These are phyloP conservation scores for Leptographium procerum DNA, from an alignment of 2,329 filamentous ascomycete genomes.

Conservation along the genomic window DNA sequence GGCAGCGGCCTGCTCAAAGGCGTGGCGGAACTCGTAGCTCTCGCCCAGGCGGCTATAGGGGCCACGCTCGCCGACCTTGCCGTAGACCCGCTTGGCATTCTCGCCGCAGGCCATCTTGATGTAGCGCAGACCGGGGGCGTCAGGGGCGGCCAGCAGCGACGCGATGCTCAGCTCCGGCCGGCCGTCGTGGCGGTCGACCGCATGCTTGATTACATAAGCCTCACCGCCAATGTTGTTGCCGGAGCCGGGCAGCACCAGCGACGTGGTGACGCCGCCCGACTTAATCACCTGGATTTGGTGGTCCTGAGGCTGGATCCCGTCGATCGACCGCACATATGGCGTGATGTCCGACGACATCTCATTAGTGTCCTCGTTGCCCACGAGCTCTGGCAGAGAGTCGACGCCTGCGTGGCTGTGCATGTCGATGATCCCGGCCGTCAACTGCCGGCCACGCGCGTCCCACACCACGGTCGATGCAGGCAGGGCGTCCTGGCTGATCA, in stretches of 20 bases:
- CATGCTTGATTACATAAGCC: slow-evolving; percentile 57
- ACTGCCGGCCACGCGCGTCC: slow-evolving; percentile 46
- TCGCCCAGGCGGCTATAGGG: slow-evolving; percentile 55
- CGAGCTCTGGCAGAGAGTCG: slow-evolving; percentile 41
- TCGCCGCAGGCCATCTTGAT: slow-evolving; percentile 71
- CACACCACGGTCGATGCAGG: slow-evolving; percentile 38
- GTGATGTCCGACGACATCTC: slow-evolving; percentile 54
- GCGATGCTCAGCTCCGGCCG: slow-evolving; percentile 50
- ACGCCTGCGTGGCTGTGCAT: slow-evolving; percentile 61
- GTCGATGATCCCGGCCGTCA: slow-evolving; percentile 59
- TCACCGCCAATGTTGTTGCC: slow-evolving; percentile 67
- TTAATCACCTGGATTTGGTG: slow-evolving; percentile 58
- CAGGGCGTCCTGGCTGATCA: slow-evolving; percentile 28
- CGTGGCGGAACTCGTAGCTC: slow-evolving; percentile 57
- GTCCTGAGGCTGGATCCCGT: slow-evolving; percentile 52
- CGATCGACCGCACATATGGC: slow-evolving; percentile 56
- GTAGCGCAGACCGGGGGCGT: slow-evolving; percentile 49
- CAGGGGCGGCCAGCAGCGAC: slow-evolving; percentile 55
- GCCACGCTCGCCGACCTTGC: slow-evolving; percentile 38
- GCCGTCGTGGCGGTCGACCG: slow-evolving; percentile 47
- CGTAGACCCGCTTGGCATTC: slow-evolving; percentile 54
- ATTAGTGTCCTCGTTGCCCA: slow-evolving; percentile 48
- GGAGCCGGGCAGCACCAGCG: slow-evolving; percentile 53
- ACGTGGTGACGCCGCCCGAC: slow-evolving; percentile 61
- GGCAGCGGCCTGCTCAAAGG: slow-evolving; percentile 50